Percentiles rank a stretch among this genome's conserved stretches.
Evolutionary conservation across 2,329 filamentous ascomycete species (phyloP).

Genomic region (Fusarium sp.): DNA sequence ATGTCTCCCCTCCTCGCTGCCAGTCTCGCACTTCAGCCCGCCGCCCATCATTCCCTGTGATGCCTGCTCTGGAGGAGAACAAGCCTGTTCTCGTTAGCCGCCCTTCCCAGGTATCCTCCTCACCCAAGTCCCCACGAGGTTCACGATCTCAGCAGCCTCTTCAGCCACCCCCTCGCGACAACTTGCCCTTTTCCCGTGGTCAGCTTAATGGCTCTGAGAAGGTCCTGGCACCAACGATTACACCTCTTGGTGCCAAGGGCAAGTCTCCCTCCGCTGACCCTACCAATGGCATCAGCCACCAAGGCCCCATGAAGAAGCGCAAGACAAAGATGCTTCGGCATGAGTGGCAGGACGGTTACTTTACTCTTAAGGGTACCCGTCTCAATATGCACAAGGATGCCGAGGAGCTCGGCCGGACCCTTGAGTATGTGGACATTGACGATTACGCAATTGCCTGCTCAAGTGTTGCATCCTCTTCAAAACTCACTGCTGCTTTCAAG

Average conservation of each 20-base stretch:
- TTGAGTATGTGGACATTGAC: constrained; percentile 87
- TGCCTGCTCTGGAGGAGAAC: constrained; percentile 77
- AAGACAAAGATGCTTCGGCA: constrained; percentile 88
- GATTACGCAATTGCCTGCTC: constrained; percentile 90
- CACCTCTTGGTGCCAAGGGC: constrained; percentile 40
- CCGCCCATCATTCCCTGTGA: constrained; percentile 73
- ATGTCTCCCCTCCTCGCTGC: constrained; percentile 54
- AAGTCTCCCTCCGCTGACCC: constrained; percentile 47
- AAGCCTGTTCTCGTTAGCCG: constrained; percentile 53
- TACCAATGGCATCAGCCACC: constrained; percentile 70
- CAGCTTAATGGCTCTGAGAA: constrained; percentile 58
- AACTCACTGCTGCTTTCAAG: constrained; percentile 89
- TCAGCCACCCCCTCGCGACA: constrained; percentile 63
- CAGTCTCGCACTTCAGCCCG: constrained; percentile 67
- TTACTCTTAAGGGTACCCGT: constrained; percentile 80
- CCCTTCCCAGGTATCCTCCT: constrained; percentile 42
- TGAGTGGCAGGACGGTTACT: constrained; percentile 94
- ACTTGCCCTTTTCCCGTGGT: constrained; percentile 66
- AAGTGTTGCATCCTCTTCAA: constrained; percentile 76
- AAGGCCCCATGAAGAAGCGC: constrained; percentile 94
- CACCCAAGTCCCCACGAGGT: constrained; percentile 50
- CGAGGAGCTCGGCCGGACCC: constrained; percentile 62
- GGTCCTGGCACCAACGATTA: constrained; percentile 53
- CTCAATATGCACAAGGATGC: constrained; percentile 79
- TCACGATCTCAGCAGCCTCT: constrained; percentile 51